phyloP scores from a whole-genome alignment of 1,284 basidiomycete species.

The Erythrobasidium hasegawianum region DNA sequence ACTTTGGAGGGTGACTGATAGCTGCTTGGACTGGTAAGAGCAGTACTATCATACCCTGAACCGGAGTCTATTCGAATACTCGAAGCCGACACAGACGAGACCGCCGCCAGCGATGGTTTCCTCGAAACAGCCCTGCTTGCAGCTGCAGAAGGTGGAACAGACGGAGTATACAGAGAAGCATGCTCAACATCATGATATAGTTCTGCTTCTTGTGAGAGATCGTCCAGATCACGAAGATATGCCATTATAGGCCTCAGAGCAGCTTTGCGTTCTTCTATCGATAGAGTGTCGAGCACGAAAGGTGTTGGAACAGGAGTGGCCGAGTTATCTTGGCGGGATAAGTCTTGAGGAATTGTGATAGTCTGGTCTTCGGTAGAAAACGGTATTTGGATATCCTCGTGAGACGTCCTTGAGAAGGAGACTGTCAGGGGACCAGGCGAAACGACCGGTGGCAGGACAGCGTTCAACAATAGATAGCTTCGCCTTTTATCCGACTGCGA shows the following conservation, averaged over 20 bases:
- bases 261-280: conserved; percentile 57
- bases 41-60: conserved; percentile 21
- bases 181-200: background rate
- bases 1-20: conserved; percentile 24
- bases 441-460: conserved; percentile 10
- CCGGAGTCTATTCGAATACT: conserved; percentile 7
- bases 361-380: conserved; percentile 12
- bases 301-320: conserved; percentile 1
- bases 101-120: conserved; percentile 21
- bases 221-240: conserved; percentile 91
- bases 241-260: conserved; percentile 86
- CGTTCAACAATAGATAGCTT: conserved; percentile 31
- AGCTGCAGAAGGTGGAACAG: background rate
- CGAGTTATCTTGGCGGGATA: background rate
- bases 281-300: background rate
- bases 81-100: conserved; percentile 12
- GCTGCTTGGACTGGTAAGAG: conserved; percentile 15
- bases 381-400: background rate
- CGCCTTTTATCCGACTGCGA: conserved; percentile 10
- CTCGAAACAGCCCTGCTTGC: background rate
- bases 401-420: background rate
- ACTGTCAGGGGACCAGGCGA: conserved; percentile 21
- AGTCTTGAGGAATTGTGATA: background rate
- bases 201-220: conserved; percentile 55
- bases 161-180: too few relatives aligned